Conservation (phyloP, 192 early-diverging fungal genomes). For the Umbelopsis sp. region DNA sequence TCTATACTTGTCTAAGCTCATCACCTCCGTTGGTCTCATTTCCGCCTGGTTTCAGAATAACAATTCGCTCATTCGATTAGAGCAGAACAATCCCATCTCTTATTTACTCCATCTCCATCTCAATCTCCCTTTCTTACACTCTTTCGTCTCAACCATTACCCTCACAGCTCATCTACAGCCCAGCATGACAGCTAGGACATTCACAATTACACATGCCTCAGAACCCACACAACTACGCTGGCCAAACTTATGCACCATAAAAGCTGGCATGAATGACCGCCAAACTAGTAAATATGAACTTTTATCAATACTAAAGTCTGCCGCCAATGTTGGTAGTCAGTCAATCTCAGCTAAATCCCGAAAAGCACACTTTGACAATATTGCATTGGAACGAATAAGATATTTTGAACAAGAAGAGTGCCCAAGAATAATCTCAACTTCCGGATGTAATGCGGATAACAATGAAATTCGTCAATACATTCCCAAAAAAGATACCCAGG, state of each 20-base stretch:
- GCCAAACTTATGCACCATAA: background rate
- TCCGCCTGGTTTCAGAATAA: no score
- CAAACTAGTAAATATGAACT: background rate
- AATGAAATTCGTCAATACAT: constrained; percentile 14
- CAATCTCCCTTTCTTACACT: background rate
- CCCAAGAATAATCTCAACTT: background rate
- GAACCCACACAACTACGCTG: background rate
- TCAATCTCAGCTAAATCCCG: background rate
- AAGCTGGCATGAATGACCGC: background rate
- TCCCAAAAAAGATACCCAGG: constrained; percentile 4
- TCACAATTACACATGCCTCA: no score
- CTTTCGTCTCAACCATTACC: background rate
- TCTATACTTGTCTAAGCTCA: background rate
- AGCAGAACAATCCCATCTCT: no score
- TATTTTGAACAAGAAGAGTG: constrained; percentile 8
- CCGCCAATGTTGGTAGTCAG: background rate
- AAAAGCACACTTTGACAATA: constrained; percentile 9
- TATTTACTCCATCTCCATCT: background rate
- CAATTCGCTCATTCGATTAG: no score
- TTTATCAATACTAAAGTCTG: background rate
- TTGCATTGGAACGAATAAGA: background rate
- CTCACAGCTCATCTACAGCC: background rate
- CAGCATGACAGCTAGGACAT: background rate
- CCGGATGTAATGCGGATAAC: background rate
- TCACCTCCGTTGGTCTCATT: no score